These are phyloP conservation scores for Rhodosorus marinus DNA, from an alignment of 23 red algal genomes.

Conservation along the genomic window DNA sequence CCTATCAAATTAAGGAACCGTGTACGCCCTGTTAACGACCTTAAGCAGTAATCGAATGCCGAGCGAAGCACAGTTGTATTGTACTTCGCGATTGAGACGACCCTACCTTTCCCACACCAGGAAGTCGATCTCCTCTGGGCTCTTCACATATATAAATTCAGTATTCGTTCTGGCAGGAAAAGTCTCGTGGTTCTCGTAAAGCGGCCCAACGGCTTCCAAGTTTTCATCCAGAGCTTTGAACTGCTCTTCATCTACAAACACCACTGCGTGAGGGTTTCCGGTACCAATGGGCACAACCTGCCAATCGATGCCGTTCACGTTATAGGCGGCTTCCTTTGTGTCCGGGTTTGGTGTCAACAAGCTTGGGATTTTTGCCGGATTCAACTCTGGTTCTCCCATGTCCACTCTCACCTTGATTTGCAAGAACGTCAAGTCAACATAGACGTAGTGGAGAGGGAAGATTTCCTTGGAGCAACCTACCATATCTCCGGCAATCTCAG, in stretches of 20 bases:
- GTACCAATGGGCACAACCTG: slow-evolving; percentile 44
- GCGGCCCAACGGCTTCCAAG: slow-evolving; percentile 59
- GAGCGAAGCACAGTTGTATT: too few species aligned
- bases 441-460: too few species aligned
- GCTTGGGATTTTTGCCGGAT: slow-evolving; percentile 40
- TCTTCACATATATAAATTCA: slow-evolving; percentile 44
- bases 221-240: slow-evolving; percentile 33
- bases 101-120: slow-evolving; percentile 97
- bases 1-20: too few species aligned
- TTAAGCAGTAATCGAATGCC: too few species aligned
- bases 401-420: slow-evolving; percentile 66
- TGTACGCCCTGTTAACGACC: too few species aligned
- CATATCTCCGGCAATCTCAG: slow-evolving; percentile 19
- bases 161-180: slow-evolving; percentile 81
- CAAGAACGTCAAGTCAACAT: too few species aligned
- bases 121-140: slow-evolving; percentile 36
- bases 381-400: slow-evolving; percentile 66
- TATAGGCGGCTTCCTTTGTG: slow-evolving; percentile 2
- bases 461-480: too few species aligned
- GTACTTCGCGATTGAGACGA: too few species aligned
- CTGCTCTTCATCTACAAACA: slow-evolving; percentile 41
- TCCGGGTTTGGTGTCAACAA: slow-evolving; percentile 4
- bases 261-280: slow-evolving; percentile 90
- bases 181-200: slow-evolving; percentile 32
- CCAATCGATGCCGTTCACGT: slow-evolving; percentile 29